These are phyloP conservation scores for Cytospora leucostoma DNA, from an alignment of 2,329 filamentous ascomycete species.

Conservation along the genomic window DNA sequence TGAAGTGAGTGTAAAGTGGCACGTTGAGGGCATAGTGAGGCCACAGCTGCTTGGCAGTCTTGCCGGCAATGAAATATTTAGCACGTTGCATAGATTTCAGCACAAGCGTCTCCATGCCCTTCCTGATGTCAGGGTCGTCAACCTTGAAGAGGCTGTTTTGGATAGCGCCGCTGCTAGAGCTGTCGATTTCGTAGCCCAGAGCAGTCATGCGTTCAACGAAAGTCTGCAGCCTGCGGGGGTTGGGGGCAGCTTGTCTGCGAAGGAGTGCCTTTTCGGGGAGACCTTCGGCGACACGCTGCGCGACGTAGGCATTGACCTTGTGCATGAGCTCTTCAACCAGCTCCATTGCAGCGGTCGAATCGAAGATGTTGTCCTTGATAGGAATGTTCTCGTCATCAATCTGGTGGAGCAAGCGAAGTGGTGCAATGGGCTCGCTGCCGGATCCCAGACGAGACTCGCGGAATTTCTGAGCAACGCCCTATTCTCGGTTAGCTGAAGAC, in stretches of 20 bases:
- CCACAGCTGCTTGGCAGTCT: slow-evolving; percentile 74
- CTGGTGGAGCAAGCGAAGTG: slow-evolving; percentile 87
- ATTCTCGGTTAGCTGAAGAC: slow-evolving; percentile 30
- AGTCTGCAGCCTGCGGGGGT: slow-evolving; percentile 82
- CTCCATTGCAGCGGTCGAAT: slow-evolving; percentile 85
- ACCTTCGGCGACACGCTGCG: slow-evolving; percentile 75
- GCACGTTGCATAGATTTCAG: slow-evolving; percentile 95
- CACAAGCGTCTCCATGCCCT: slow-evolving; percentile 96
- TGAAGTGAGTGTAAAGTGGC: slow-evolving; percentile 96
- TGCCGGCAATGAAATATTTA: slow-evolving; percentile 89
- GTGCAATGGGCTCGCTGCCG: slow-evolving; percentile 75
- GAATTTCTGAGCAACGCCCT: slow-evolving; percentile 85
- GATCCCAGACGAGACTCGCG: slow-evolving; percentile 83
- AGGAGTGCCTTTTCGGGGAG: slow-evolving; percentile 92
- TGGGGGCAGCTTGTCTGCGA: slow-evolving; percentile 82
- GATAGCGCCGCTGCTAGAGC: slow-evolving; percentile 82
- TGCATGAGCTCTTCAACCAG: slow-evolving; percentile 93
- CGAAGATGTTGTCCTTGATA: slow-evolving; percentile 94
- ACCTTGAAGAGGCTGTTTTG: slow-evolving; percentile 96
- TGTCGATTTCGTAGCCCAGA: slow-evolving; percentile 87
- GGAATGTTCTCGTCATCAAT: slow-evolving; percentile 98
- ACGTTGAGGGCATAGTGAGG: slow-evolving; percentile 92
- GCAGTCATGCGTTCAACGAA: slow-evolving; percentile 92
- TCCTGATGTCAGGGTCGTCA: slow-evolving; percentile 83
- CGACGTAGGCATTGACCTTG: slow-evolving; percentile 88